These are phyloP conservation scores for Torrubiella hemipterigena DNA, from an alignment of 2,329 filamentous ascomycete genomes.

Conservation along the genomic window DNA sequence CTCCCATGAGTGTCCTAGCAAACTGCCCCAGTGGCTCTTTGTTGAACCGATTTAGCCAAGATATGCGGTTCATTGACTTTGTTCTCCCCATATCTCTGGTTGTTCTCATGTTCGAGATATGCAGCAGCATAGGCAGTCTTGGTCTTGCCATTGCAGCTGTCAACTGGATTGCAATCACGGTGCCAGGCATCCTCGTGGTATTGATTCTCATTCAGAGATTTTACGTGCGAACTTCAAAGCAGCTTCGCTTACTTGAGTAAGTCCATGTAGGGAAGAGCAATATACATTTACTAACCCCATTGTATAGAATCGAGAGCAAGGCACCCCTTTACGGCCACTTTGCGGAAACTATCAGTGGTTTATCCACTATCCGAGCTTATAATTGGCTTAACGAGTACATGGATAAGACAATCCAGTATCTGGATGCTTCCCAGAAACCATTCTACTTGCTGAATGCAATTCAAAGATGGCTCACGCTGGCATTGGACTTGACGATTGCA, in stretches of 20 bases:
- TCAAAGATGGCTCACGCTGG: conserved; percentile 40
- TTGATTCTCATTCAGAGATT: conserved; percentile 35
- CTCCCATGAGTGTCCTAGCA: neutral
- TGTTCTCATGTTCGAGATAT: conserved; percentile 15
- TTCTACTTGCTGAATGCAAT: conserved; percentile 39
- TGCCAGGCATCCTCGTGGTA: conserved; percentile 27
- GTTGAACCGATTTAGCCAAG: conserved; percentile 24
- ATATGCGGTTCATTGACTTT: conserved; percentile 26
- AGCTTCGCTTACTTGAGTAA: conserved; percentile 37
- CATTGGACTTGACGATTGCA: conserved; percentile 38
- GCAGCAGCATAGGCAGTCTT: conserved; percentile 25
- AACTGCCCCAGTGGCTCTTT: neutral
- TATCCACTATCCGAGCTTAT: conserved; percentile 25
- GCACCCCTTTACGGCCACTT: conserved; percentile 21
- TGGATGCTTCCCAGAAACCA: conserved; percentile 37
- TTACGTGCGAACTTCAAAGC: conserved; percentile 43
- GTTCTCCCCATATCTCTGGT: conserved; percentile 18
- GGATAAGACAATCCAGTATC: conserved; percentile 20
- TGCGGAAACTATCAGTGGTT: conserved; percentile 17
- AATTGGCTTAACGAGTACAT: conserved; percentile 23
- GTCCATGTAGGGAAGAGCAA: conserved; percentile 3
- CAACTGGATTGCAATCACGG: conserved; percentile 29
- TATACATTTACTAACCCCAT: neutral
- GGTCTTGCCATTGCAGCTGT: conserved; percentile 30
- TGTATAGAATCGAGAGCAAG: conserved; percentile 17